Conservation (phyloP, 1,139 yeast genomes). For the Saccharomyces pastorianus region DNA sequence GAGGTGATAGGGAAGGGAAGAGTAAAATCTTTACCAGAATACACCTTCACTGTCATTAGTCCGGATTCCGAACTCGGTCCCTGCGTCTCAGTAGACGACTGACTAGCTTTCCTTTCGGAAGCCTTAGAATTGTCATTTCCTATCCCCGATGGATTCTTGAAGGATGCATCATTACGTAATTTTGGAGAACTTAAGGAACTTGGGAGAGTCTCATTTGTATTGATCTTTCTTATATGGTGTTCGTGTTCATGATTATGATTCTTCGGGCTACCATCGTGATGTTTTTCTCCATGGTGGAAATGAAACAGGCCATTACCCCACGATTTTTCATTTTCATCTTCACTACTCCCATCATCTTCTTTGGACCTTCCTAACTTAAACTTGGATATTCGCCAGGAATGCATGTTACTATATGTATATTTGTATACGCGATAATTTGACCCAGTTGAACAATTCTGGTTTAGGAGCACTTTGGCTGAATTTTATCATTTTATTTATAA, state of each 20-base stretch:
- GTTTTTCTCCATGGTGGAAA: constrained; percentile 10
- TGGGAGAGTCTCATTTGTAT: not conserved
- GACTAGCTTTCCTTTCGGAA: not conserved
- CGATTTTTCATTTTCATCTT: constrained; percentile 10
- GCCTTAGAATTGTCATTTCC: not conserved
- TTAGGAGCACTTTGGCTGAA: not conserved
- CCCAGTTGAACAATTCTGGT: not conserved
- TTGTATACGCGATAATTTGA: not conserved
- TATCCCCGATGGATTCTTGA: not conserved
- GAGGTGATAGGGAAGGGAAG: constrained; percentile 29
- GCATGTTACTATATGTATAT: constrained; percentile 12
- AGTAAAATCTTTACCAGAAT: constrained; percentile 26
- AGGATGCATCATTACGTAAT: not conserved
- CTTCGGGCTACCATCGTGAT: not conserved
- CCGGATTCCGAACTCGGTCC: constrained; percentile 15
- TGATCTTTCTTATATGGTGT: not conserved
- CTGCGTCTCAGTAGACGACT: not conserved
- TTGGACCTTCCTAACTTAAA: constrained; percentile 28
- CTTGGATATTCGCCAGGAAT: constrained; percentile 27
- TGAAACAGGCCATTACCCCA: constrained; percentile 15
- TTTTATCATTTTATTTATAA: not conserved
- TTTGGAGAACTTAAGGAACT: not conserved
- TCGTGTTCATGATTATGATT: not conserved
- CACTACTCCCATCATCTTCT: constrained; percentile 25
- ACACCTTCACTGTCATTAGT: constrained; percentile 28